phyloP scores from a whole-genome alignment of 441 rosid genomes.

The Metrosideros polymorpha region DNA sequence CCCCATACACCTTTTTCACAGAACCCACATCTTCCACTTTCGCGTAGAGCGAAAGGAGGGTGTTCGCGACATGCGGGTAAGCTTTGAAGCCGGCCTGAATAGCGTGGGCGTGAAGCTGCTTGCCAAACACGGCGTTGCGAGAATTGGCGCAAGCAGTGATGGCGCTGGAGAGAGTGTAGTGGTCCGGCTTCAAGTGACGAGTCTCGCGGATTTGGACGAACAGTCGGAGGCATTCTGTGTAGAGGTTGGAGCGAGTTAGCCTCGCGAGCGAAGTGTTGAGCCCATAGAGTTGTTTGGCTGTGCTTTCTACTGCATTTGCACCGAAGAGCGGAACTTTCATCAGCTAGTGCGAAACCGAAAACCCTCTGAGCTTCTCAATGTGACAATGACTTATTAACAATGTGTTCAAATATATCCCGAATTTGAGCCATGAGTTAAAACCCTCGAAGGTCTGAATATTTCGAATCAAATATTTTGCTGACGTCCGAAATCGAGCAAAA shows the following conservation, averaged over 20 bases:
- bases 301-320: neutral
- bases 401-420: no score
- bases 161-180: conserved; percentile 52
- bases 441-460: no score
- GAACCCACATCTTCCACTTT: conserved; percentile 25
- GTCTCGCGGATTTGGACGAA: conserved; percentile 15
- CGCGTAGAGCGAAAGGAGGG: conserved; percentile 54
- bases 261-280: conserved; percentile 34
- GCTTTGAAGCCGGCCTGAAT: conserved; percentile 33
- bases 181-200: conserved; percentile 38
- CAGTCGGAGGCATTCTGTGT: conserved; percentile 38
- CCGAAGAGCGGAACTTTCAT: neutral
- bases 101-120: conserved; percentile 48
- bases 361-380: neutral
- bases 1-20: conserved; percentile 31
- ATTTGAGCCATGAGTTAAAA: no score
- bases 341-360: neutral
- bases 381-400: neutral
- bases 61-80: conserved; percentile 44
- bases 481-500: no score
- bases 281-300: conserved; percentile 21
- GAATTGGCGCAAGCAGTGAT: conserved; percentile 49
- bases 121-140: conserved; percentile 30
- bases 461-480: no score
- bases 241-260: conserved; percentile 30